phyloP scores from a whole-genome alignment of 768 basidiomycete species.

The Lenzites betulinus region DNA sequence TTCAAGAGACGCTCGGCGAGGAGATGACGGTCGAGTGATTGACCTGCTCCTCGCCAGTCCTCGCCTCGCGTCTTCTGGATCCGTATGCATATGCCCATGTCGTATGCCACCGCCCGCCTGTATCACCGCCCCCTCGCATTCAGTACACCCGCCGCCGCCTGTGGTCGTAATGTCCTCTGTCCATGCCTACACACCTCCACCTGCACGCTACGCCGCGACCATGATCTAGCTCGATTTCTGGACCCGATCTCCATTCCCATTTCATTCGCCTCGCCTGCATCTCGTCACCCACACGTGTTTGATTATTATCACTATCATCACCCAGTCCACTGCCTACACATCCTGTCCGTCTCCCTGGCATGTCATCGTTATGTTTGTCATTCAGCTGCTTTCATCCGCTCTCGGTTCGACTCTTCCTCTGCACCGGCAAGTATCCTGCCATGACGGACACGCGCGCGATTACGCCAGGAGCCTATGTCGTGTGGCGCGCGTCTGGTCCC shows the following conservation, averaged over 20 bases:
- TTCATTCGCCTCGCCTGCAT: conserved; percentile 19
- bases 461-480: conserved; percentile 18
- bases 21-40: conserved; percentile 49
- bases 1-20: conserved; percentile 39
- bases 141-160: conserved; percentile 1
- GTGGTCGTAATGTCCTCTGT: conserved; percentile 19
- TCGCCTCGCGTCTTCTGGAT: not conserved
- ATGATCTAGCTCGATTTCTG: conserved; percentile 20
- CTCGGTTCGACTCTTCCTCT: conserved; percentile 17
- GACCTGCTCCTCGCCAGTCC: not conserved
- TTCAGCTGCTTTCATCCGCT: conserved; percentile 24
- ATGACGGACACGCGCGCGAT: conserved; percentile 13
- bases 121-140: not conserved
- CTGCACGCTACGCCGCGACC: conserved; percentile 19
- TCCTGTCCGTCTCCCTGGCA: conserved; percentile 22
- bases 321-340: conserved; percentile 18
- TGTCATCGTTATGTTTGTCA: conserved; percentile 27
- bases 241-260: conserved; percentile 17
- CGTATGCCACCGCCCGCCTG: conserved; percentile 14
- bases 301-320: conserved; percentile 28
- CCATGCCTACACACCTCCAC: conserved; percentile 2
- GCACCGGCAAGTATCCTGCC: conserved; percentile 12
- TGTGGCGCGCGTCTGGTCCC: conserved; percentile 12
- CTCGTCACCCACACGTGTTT: conserved; percentile 27
- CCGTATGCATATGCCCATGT: conserved; percentile 23